Evolutionary conservation across 768 basidiomycete species (phyloP), one percentile per base, ranked within the genome.

Genomic region (Suillus plorans): DNA sequence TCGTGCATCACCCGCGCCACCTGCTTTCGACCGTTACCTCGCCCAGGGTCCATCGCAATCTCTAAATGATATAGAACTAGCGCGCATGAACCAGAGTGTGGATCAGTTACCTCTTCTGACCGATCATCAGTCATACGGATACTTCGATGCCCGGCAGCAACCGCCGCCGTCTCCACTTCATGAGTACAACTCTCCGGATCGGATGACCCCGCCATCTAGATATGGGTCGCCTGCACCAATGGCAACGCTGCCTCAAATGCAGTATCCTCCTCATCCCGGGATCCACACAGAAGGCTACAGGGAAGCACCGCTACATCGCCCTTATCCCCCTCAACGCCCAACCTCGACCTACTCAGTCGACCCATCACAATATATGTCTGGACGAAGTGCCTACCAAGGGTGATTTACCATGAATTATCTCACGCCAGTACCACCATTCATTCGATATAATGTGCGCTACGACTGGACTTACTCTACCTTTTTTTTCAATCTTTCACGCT

Each of bases 271-370:
- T 62, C 77, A 67, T 63, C 39, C 68, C 39, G 72, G 70, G 10
- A 63, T 58, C 64, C 68, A 68, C 10, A 70, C 64, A 28, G 78
- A 79, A 13, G 80, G 77, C 5, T 80, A 79, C 66, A 79, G 88
- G 55, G 86, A 89, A 69, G 88, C 89, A 6, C 85, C 90, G 1
- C 72, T 86, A 1, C 88, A 91, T 70, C 81, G 90, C 63, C 88
- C 88, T 1, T 75, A 81, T 62, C 70, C 75, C 28, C 70, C 72
- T 5, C 67, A 68, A 31, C 67, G 72, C 25, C 71, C 69, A 6
- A 67, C 34, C 44, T 66, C 65, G 42, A 45, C 59, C 50, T 55
- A 65, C 4, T 64, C 69, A 37, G 68, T 69, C 31, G 66, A 74
- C 2, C 55, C 65, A 31, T 61, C 69, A 63, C 4, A 71, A 31